Evolutionary conservation across 2,329 filamentous ascomycete genomes (phyloP).

Genomic region (Fusarium anthophilum): DNA sequence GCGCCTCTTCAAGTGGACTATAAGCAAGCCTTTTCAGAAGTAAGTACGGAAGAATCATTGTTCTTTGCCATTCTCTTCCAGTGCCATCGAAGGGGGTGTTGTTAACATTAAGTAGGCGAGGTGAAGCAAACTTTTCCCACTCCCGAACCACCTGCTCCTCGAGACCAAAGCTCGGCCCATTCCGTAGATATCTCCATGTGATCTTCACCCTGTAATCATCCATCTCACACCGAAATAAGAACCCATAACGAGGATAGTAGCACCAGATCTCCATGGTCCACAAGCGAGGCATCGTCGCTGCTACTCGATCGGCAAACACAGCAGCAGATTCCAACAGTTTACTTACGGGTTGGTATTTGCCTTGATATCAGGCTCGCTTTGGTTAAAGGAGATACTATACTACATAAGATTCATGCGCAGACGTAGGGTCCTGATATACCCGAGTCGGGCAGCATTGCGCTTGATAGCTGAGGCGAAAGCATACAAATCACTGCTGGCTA

Average conservation of each 20-base stretch:
- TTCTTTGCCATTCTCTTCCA: background rate
- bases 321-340: background rate
- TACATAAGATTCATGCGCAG: background rate
- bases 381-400: background rate
- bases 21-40: background rate
- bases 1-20: background rate
- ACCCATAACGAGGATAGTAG: background rate
- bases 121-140: background rate
- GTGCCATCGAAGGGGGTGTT: background rate
- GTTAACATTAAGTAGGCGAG: background rate
- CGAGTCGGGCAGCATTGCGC: background rate
- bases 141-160: background rate
- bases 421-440: conserved; percentile 10
- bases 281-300: background rate
- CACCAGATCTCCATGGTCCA: conserved; percentile 19
- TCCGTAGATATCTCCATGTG: conserved; percentile 2
- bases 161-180: background rate
- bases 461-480: background rate
- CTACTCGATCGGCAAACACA: background rate
- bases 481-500: background rate
- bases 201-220: background rate
- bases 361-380: too few species aligned
- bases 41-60: background rate
- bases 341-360: background rate
- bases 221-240: conserved; percentile 15